Base-by-base conservation (phyloP, 805 yeast genomes). In the Ogataea populi-albae region DNA sequence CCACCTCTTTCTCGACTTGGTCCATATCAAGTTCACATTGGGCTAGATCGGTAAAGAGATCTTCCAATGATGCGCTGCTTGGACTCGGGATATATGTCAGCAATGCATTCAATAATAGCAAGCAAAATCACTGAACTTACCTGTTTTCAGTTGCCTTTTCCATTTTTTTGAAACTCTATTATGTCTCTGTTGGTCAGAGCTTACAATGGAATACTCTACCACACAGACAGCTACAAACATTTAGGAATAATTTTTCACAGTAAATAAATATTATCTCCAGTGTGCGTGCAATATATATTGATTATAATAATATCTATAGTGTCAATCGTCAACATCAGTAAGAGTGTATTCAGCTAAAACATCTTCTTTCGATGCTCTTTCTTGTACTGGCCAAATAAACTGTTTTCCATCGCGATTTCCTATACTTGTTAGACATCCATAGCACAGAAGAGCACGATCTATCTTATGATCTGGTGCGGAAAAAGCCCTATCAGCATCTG, bases 391-490 rank as follows among this genome's bases (percentile, higher is more conserved):
- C 64, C 64, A 61, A 6, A 30, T 22, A 12, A 53, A 45, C 5
- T 62, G 53, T 0, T 59, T 48, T 17, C 70, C 56, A n/a, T n/a
- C n/a, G n/a, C n/a, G n/a, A 44, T 69, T 76, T 4, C 77, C 74
- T 35, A 84, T 51, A 8, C 79, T 75, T 2, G 81, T 81, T 23
- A 77, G 68, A 54, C 95, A 86, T 3, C 93, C 95, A 50, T 83
- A 86, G 54, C 95, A 86, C 6, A 82, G 49, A n/a, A 62, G 54
- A n/a, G 54, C 38, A 9, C 25, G 41, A 19, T 34, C 60, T 30
- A 40, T 12, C 40, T 40, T 7, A 6, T 31, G 16, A 7, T 10
- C 14, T 4, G 20, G 21, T 9, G 19, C 28, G 17, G 29, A 20
- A 4, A n/a, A 27, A 24, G 23, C 12, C 24, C 28, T 29, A 9